Percentiles rank a stretch among this genome's conserved stretches.
Conservation (phyloP, 148 eudicot species). For the Camellia japonica region DNA sequence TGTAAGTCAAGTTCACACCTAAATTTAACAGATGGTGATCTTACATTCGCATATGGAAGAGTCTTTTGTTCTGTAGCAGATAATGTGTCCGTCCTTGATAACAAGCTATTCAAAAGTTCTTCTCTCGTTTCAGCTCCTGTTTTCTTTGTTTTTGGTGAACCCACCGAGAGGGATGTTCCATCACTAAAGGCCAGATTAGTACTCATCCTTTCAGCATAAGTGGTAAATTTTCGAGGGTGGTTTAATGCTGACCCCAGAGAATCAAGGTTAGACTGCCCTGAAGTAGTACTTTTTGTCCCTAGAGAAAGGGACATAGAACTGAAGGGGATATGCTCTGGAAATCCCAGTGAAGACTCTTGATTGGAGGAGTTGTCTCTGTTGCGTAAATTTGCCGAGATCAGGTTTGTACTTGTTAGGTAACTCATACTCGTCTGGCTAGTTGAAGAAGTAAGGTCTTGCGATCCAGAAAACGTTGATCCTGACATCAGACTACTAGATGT, state of each 20-base stretch:
- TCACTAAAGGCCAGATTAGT: constrained; percentile 56
- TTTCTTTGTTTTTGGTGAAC: constrained; percentile 89
- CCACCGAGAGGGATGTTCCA: constrained; percentile 48
- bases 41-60: constrained; percentile 56
- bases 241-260: constrained; percentile 50
- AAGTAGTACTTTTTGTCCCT: constrained; percentile 38
- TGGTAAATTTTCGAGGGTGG: constrained; percentile 58
- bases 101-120: constrained; percentile 67
- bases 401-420: constrained; percentile 43
- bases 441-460: constrained; percentile 54
- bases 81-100: constrained; percentile 56
- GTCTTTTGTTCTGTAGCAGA: constrained; percentile 47
- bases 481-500: constrained; percentile 49
- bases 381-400: constrained; percentile 39
- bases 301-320: constrained; percentile 47
- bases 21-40: constrained; percentile 17
- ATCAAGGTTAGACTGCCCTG: constrained; percentile 49
- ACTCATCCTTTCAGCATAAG: constrained; percentile 92
- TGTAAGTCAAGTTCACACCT: not conserved
- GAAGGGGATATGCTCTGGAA: constrained; percentile 59
- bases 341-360: constrained; percentile 49
- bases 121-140: constrained; percentile 91
- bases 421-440: constrained; percentile 42
- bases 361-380: constrained; percentile 44
- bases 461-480: constrained; percentile 48